Percentiles rank a stretch among this genome's conserved stretches.
These are phyloP conservation scores for Plasmodium gallinaceum DNA, from an alignment of 169 alveolate species.

Conservation along the genomic window DNA sequence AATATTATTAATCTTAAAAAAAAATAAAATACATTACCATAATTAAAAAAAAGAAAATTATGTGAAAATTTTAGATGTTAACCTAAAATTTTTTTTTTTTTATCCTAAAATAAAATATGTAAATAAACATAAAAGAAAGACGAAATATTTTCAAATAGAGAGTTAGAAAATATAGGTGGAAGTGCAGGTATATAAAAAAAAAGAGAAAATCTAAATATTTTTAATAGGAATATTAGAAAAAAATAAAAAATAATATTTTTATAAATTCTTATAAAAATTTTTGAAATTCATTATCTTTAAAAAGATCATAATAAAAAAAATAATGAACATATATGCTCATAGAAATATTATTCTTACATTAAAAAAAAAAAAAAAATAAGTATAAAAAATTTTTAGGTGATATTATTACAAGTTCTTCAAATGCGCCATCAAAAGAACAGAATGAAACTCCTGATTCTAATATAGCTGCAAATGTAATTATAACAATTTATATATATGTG, in stretches of 20 bases:
- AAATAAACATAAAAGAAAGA: constrained; percentile 28
- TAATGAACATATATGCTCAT: background rate
- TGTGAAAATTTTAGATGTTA: no score
- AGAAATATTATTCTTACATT: constrained; percentile 4
- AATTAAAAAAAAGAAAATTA: no score
- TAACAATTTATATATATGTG: background rate
- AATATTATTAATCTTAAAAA: background rate
- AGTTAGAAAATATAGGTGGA: constrained; percentile 70
- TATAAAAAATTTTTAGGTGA: constrained; percentile 40
- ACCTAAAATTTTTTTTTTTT: constrained; percentile 5
- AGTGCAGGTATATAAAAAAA: constrained; percentile 67
- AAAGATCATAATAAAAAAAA: background rate
- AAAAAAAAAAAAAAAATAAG: constrained; percentile 25
- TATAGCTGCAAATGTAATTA: constrained; percentile 64
- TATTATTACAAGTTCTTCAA: constrained; percentile 71
- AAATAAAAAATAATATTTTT: background rate
- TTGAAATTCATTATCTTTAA: no score
- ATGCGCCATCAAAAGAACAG: constrained; percentile 19
- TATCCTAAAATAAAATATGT: background rate
- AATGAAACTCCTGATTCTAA: constrained; percentile 27
- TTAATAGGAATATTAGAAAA: background rate
- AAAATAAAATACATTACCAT: no score
- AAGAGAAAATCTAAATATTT: background rate
- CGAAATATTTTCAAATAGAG: constrained; percentile 48
- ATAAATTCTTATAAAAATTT: no score